These are phyloP conservation scores for Heracleum sosnowskyi DNA, from an alignment of 129 eudicot species.

Conservation along the genomic window DNA sequence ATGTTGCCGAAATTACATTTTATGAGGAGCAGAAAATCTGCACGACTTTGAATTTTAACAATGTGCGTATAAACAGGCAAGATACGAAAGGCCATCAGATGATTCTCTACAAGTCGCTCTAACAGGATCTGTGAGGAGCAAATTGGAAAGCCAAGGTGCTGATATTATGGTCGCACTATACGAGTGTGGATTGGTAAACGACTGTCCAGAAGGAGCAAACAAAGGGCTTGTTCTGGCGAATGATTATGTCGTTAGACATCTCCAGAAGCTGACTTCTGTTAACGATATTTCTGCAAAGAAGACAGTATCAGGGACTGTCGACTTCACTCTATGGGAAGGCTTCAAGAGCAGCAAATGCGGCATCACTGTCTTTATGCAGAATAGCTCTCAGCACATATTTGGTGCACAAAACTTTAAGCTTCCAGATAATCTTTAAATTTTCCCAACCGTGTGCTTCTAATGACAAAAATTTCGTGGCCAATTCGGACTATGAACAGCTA, in stretches of 20 bases:
- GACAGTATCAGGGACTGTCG: constrained; percentile 45
- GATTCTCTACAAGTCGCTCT: constrained; percentile 59
- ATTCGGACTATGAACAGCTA: neutral
- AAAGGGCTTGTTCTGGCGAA: constrained; percentile 61
- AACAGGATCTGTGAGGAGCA: constrained; percentile 51
- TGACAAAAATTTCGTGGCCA: neutral
- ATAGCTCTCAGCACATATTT: constrained; percentile 34
- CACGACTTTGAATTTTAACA: neutral
- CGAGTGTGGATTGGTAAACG: constrained; percentile 66
- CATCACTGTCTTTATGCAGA: constrained; percentile 48
- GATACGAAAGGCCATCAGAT: constrained; percentile 42
- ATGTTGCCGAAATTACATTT: neutral
- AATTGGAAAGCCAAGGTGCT: constrained; percentile 44
- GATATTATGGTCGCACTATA: constrained; percentile 71
- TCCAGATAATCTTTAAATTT: constrained; percentile 23
- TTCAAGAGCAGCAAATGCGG: constrained; percentile 69
- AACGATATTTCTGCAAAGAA: constrained; percentile 54
- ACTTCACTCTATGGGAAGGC: constrained; percentile 63
- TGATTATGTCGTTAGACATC: constrained; percentile 78
- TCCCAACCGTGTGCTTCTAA: neutral
- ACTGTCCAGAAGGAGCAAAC: constrained; percentile 67
- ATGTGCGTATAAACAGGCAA: constrained; percentile 37
- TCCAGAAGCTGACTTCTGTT: constrained; percentile 53
- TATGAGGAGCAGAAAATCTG: neutral
- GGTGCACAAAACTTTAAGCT: constrained; percentile 36